phyloP scores from a whole-genome alignment of 75 land plant genomes.

The Cryptomeria japonica region DNA sequence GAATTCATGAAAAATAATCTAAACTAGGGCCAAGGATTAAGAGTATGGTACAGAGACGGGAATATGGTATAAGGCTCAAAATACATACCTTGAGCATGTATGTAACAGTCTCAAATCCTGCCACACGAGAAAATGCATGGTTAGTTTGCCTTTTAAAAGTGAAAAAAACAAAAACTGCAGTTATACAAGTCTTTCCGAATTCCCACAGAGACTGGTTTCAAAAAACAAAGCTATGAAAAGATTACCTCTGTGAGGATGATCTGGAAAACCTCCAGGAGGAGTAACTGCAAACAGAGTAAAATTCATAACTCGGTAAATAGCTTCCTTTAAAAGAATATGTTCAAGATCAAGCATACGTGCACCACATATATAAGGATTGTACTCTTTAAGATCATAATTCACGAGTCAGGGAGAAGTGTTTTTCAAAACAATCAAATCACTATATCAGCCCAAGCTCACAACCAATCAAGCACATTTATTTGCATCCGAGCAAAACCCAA shows the following conservation, averaged over 20 bases:
- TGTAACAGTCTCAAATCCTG: conserved; percentile 73
- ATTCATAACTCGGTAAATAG: neutral
- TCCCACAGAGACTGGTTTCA: neutral
- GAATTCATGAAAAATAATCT: neutral
- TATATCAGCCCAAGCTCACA: neutral
- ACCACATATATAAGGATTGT: neutral
- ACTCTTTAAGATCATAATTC: neutral
- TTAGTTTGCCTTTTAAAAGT: neutral
- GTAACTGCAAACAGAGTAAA: conserved; percentile 35
- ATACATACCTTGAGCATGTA: conserved; percentile 63
- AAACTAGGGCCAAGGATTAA: neutral
- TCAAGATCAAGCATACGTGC: neutral
- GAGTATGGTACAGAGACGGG: neutral
- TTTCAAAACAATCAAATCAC: neutral
- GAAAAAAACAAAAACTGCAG: neutral
- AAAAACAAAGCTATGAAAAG: neutral
- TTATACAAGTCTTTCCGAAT: neutral
- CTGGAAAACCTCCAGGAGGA: conserved; percentile 67
- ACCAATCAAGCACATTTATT: neutral
- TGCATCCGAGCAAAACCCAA: neutral
- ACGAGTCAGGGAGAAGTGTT: neutral
- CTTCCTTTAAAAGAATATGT: neutral
- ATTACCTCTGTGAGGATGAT: conserved; percentile 72
- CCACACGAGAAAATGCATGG: neutral
- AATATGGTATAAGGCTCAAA: neutral